A percentile compares a stretch with the other conserved stretches of the same genome.
These are phyloP conservation scores for Suillus subluteus DNA, from an alignment of 768 basidiomycete species.

Conservation along the genomic window DNA sequence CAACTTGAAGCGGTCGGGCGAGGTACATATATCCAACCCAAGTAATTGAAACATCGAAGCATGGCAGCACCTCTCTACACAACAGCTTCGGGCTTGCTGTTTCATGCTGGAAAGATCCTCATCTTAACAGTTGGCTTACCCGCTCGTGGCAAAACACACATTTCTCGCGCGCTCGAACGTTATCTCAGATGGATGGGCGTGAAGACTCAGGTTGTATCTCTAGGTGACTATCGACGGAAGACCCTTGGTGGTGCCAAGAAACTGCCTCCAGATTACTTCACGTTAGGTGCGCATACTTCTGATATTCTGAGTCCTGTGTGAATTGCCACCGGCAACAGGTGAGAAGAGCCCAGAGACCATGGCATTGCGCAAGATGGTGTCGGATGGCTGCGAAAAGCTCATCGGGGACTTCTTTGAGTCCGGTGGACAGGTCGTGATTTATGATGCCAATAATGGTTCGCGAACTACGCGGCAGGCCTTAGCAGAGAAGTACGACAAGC, in stretches of 20 bases:
- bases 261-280: conserved; percentile 92
- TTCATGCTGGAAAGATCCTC: conserved; percentile 94
- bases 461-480: conserved; percentile 65
- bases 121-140: conserved; percentile 92
- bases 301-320: background rate
- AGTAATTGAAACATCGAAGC: background rate
- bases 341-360: conserved; percentile 83
- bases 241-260: conserved; percentile 86
- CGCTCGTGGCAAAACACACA: conserved; percentile 95
- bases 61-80: conserved; percentile 98
- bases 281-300: conserved; percentile 54
- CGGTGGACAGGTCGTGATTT: conserved; percentile 96
- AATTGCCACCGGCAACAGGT: conserved; percentile 44
- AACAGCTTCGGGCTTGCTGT: conserved; percentile 84
- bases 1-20: background rate
- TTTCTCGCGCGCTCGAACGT: conserved; percentile 93
- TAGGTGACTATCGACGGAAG: conserved; percentile 94
- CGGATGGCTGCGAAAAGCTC: conserved; percentile 82
- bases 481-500: conserved; percentile 83
- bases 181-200: conserved; percentile 98
- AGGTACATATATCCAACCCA: background rate
- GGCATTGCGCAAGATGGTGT: conserved; percentile 71
- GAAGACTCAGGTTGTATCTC: conserved; percentile 91
- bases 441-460: conserved; percentile 96
- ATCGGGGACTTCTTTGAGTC: conserved; percentile 87